Base-by-base conservation (phyloP, 306 rosid species). In the Vigna radiata region DNA sequence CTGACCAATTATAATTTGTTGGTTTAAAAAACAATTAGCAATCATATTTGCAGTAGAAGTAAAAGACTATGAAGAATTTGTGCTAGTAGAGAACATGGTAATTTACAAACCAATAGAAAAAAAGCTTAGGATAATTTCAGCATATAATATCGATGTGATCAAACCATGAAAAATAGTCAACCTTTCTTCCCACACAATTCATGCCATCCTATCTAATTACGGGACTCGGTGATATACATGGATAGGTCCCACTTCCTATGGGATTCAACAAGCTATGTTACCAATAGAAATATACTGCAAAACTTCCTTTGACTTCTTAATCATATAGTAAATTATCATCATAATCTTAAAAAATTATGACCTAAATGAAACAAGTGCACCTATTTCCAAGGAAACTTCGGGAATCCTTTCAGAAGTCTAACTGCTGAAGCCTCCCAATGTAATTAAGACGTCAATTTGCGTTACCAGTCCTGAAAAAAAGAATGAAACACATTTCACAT, bases 381-480 rank as follows among this genome's bases (percentile, higher is more conserved):
- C 37, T 8, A 17, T 31, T 25, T 61, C 47, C 60, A 31, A 33
- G 47, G 52, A 53, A 63, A 54, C 61, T 46, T 60, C 12, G 47
- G 47, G 60, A 46, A 75, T 48, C 61, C 52, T 29, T 75, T 49
- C 11, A 75, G 63, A 62, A 48, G 33, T 49, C 39, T 9, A 36
- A 50, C 14, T 31, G 74, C 29, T 14, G 53, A 43, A 53, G 53
- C 68, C 18, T 72, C 63, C 50, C 44, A 49, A 37, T 7, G 54
- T 61, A 79, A 43, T n/a, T 33, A 70, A 62, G 44, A 46, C 36
- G 83, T 52, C 74, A 65, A 65, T 64, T 71, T 54, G 83, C 23
- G 31, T 54, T 44, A 60, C 61, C 53, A 37, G 59, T 50, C 21
- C 67, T 27, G 29, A 72, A 21, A 54, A 53, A 50, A 36, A 36